Conservation (phyloP, 2,329 filamentous ascomycete genomes). For the Macroventuria anomochaeta region DNA sequence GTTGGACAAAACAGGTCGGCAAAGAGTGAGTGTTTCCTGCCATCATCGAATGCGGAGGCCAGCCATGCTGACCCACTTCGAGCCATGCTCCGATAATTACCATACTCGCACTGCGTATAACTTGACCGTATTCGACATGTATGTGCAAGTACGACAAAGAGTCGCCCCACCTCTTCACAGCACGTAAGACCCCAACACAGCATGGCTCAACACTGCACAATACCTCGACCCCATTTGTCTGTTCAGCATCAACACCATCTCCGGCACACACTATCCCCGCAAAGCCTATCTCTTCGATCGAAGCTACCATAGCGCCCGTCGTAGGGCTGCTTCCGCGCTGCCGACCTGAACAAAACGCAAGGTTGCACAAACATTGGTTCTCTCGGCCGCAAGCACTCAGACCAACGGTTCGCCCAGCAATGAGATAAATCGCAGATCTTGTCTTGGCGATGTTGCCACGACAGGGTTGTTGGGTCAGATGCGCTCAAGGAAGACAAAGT, state of each 20-base stretch:
- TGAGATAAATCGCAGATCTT: not conserved
- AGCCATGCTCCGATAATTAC: not conserved
- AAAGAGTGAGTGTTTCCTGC: not conserved
- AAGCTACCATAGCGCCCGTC: not conserved
- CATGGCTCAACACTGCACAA: not conserved
- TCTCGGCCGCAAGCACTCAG: not conserved
- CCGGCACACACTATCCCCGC: not conserved
- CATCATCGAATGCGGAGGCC: not conserved
- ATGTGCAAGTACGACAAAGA: constrained; percentile 6
- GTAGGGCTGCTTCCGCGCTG: not conserved
- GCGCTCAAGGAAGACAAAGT: constrained; percentile 12
- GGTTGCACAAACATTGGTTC: not conserved
- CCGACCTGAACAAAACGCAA: not conserved
- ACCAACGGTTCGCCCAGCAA: not conserved
- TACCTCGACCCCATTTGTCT: not conserved
- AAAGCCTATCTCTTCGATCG: not conserved
- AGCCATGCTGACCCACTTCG: not conserved
- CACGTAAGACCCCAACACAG: not conserved
- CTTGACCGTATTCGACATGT: not conserved
- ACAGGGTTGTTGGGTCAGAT: constrained; percentile 20
- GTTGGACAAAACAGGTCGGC: constrained; percentile 19
- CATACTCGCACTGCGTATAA: not conserved
- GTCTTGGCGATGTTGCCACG: constrained; percentile 6
- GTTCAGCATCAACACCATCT: not conserved
- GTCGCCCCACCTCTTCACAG: not conserved